Evolutionary conservation across 2,329 filamentous ascomycete species (phyloP).

Genomic region (Zalaria obscura): DNA sequence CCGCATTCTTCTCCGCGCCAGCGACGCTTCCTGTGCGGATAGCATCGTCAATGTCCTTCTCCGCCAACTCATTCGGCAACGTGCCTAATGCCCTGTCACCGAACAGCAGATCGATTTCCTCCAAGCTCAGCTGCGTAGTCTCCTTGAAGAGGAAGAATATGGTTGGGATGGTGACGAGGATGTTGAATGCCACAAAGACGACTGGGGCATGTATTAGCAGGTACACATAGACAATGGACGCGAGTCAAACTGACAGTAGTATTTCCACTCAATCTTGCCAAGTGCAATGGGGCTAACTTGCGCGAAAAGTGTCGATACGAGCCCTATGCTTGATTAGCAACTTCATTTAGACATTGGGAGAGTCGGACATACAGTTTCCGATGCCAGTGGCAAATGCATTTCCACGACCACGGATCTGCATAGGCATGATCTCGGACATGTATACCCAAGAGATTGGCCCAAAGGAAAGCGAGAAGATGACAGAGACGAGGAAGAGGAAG

Average conservation of each 20-base stretch:
- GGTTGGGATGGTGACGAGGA: constrained; percentile 27
- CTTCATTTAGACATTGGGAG: too few relatives aligned
- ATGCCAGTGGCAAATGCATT: constrained; percentile 44
- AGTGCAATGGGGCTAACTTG: constrained; percentile 43
- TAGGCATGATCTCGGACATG: constrained; percentile 51
- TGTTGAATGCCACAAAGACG: constrained; percentile 40
- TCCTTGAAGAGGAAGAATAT: constrained; percentile 40
- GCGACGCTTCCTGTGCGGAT: constrained; percentile 8
- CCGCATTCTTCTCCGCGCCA: constrained; percentile 6
- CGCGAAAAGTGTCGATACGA: constrained; percentile 44
- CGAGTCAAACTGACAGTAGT: constrained; percentile 29
- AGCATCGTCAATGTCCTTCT: constrained; percentile 17
- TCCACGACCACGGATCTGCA: constrained; percentile 48
- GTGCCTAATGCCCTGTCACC: constrained; percentile 36
- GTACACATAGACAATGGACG: too few relatives aligned
- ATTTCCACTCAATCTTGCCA: constrained; percentile 32
- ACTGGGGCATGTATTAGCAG: constrained; percentile 26
- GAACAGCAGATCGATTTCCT: constrained; percentile 46
- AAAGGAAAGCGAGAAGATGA: constrained; percentile 46
- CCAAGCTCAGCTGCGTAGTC: constrained; percentile 38
- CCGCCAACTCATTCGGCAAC: constrained; percentile 29
- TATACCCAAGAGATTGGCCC: constrained; percentile 50
- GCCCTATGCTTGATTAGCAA: constrained; percentile 11
- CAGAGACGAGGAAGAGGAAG: constrained; percentile 49
- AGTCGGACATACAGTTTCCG: constrained; percentile 31